phyloP scores from a whole-genome alignment of 2,329 filamentous ascomycete genomes.

The Ophiostoma piceae region DNA sequence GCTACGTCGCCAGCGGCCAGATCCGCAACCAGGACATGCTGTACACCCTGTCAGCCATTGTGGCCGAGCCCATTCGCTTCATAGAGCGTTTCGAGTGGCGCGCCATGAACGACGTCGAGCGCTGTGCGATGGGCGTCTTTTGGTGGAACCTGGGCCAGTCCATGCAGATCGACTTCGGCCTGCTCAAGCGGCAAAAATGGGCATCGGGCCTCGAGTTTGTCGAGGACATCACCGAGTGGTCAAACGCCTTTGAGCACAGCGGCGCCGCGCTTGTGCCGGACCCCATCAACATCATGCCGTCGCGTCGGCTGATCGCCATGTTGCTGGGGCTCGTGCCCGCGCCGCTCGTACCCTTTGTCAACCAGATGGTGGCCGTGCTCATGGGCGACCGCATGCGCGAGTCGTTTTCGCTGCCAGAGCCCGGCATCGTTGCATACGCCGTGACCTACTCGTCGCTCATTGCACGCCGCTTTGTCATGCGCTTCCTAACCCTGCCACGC shows the following conservation, averaged over 20 bases:
- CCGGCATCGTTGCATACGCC: constrained; percentile 35
- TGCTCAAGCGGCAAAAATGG: constrained; percentile 34
- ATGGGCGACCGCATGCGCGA: constrained; percentile 60
- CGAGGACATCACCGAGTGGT: constrained; percentile 46
- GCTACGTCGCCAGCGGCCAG: constrained; percentile 34
- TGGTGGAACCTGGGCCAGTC: constrained; percentile 68
- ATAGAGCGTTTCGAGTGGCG: constrained; percentile 67
- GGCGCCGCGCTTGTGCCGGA: constrained; percentile 51
- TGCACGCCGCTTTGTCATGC: constrained; percentile 51
- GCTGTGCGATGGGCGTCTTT: constrained; percentile 60
- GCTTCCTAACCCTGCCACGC: constrained; percentile 57
- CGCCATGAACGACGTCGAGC: constrained; percentile 58
- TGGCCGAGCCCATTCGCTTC: constrained; percentile 60
- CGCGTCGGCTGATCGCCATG: constrained; percentile 55
- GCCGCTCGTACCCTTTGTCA: constrained; percentile 42
- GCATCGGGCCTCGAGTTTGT: constrained; percentile 48
- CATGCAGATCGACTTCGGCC: constrained; percentile 56
- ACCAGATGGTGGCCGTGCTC: constrained; percentile 51
- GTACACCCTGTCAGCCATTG: constrained; percentile 51
- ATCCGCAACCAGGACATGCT: constrained; percentile 38
- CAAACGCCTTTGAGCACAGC: constrained; percentile 50
- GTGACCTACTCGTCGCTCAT: constrained; percentile 46
- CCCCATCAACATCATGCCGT: constrained; percentile 46
- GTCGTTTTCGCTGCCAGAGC: constrained; percentile 54
- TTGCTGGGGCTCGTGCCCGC: constrained; percentile 52